Conservation (phyloP, 495 filamentous ascomycete genomes). For the Annulohypoxylon bovei region DNA sequence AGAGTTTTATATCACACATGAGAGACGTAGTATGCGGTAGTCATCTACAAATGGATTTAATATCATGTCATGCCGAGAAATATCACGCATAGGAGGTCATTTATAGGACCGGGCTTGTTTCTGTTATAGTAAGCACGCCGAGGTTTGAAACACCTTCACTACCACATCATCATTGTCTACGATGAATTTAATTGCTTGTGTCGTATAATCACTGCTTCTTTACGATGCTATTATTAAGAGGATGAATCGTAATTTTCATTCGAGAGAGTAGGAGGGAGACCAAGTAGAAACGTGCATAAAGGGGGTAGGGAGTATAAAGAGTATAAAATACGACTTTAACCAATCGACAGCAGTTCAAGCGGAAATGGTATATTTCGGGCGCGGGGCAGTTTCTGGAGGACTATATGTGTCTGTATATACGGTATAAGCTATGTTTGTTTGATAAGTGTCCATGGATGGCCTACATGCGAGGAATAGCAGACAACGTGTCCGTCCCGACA, state of each 20-base stretch:
- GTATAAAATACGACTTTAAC: not conserved
- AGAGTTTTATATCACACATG: not conserved
- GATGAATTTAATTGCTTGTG: not conserved
- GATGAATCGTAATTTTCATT: not conserved
- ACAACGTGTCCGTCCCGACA: not conserved
- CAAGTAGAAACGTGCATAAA: not conserved
- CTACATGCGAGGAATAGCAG: not conserved
- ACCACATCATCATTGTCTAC: not conserved
- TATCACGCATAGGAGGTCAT: not conserved
- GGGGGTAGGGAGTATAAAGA: not conserved
- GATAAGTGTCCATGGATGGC: not conserved
- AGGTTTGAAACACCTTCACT: not conserved
- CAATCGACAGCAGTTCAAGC: not conserved
- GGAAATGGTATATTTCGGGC: no score
- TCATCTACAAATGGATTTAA: not conserved
- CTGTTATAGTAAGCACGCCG: not conserved
- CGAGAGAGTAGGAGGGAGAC: not conserved
- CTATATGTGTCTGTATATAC: not conserved
- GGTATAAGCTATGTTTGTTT: not conserved
- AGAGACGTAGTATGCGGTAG: not conserved
- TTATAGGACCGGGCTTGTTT: not conserved
- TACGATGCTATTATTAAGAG: not conserved
- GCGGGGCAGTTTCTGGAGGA: no score
- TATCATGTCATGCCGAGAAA: not conserved
- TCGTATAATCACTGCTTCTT: not conserved